A percentile compares a stretch with the other conserved stretches of the same genome.
Conservation (phyloP, 2,329 filamentous ascomycete genomes). For the Aspergillus sp. region DNA sequence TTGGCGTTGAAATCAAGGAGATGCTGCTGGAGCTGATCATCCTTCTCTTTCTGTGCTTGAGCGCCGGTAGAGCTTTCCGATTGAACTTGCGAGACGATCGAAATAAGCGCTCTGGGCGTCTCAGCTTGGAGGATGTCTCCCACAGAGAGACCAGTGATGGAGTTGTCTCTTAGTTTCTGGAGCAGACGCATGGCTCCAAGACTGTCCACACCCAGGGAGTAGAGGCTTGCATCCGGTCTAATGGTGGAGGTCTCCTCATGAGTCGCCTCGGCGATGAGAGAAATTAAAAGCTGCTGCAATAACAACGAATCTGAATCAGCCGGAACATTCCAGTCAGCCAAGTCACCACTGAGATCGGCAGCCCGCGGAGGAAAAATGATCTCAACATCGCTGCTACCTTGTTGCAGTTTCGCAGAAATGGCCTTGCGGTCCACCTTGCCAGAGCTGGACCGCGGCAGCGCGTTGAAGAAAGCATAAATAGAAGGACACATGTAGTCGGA, state of each 20-base stretch:
- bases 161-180: conserved; percentile 23
- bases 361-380: conserved; percentile 2
- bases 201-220: conserved; percentile 29
- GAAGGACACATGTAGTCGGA: conserved; percentile 20
- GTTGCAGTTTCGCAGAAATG: conserved; percentile 9
- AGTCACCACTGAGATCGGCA: not conserved
- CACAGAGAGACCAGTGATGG: conserved; percentile 17
- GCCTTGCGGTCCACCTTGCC: conserved; percentile 22
- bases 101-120: conserved; percentile 19
- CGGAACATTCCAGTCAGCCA: conserved; percentile 5
- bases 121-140: conserved; percentile 23
- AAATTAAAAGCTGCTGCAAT: conserved; percentile 10
- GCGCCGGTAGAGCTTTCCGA: not conserved
- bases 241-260: conserved; percentile 10
- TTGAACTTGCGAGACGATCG: conserved; percentile 7
- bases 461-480: conserved; percentile 14
- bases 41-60: not conserved
- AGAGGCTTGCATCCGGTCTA: conserved; percentile 13
- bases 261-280: conserved; percentile 11
- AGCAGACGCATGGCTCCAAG: conserved; percentile 28
- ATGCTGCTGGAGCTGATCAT: not conserved
- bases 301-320: conserved; percentile 2
- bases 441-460: conserved; percentile 18
- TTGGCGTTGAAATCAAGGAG: conserved; percentile 13
- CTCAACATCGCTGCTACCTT: conserved; percentile 1